Evolutionary conservation across 495 filamentous ascomycete genomes (phyloP).

Genomic region (Pyrenula aspistea): DNA sequence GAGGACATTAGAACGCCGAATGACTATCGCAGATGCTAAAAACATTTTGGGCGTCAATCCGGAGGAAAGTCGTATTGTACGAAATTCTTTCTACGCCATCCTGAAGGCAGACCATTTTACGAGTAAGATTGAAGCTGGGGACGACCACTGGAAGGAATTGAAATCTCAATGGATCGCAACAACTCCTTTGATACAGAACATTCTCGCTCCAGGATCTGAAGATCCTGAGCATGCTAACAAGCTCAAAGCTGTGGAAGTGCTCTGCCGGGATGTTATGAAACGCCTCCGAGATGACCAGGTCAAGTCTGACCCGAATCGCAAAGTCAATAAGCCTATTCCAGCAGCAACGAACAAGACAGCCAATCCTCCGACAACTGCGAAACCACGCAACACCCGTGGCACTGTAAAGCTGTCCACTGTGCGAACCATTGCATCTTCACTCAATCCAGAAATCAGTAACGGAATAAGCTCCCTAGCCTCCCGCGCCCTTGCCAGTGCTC

Average conservation of each 20-base stretch:
- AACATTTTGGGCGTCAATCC: constrained; percentile 62
- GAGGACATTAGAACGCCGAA: constrained; percentile 45
- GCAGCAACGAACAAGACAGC: not conserved
- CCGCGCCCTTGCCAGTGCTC: constrained; percentile 35
- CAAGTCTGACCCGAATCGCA: constrained; percentile 42
- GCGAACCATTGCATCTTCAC: not conserved
- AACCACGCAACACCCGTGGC: not conserved
- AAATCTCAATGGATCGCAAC: constrained; percentile 55
- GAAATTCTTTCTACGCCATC: constrained; percentile 53
- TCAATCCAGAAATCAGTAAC: constrained; percentile 21
- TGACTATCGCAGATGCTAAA: constrained; percentile 65
- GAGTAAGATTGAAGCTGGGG: constrained; percentile 59
- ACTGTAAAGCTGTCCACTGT: not conserved
- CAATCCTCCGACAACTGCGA: not conserved
- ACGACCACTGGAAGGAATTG: constrained; percentile 59
- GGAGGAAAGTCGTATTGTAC: constrained; percentile 51
- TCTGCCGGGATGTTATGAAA: constrained; percentile 66
- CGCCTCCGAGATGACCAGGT: constrained; percentile 56
- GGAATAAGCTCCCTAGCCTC: constrained; percentile 41
- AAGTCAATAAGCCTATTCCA: constrained; percentile 15
- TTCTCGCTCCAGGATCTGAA: constrained; percentile 39
- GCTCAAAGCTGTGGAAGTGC: constrained; percentile 52
- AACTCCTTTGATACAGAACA: constrained; percentile 41
- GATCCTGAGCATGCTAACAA: constrained; percentile 45
- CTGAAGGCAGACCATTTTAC: constrained; percentile 59